Evolutionary conservation across 306 rosid genomes (phyloP).

Genomic region (Ochetophila trinervis): DNA sequence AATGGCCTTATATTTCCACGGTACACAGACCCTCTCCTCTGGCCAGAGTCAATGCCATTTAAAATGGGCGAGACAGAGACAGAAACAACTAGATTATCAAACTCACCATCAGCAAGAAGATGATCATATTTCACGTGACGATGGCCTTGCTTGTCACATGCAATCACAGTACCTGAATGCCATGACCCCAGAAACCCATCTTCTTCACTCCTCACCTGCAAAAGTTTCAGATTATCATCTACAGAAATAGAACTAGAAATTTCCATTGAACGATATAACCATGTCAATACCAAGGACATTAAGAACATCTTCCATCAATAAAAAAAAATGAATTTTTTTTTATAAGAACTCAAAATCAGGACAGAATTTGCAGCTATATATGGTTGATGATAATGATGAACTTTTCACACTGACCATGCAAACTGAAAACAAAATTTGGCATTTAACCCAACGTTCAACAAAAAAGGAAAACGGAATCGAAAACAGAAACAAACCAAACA

Average conservation of each 20-base stretch:
- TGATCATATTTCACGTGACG: slow-evolving; percentile 57
- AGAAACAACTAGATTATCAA: slow-evolving; percentile 31
- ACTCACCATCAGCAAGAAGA: slow-evolving; percentile 40
- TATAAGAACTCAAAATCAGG: not conserved
- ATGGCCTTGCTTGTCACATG: slow-evolving; percentile 30
- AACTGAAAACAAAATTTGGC: not conserved
- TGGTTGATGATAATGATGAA: not conserved
- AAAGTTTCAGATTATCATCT: not conserved
- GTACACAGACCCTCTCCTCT: not conserved
- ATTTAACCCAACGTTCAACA: not conserved
- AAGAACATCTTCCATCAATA: not conserved
- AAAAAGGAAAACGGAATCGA: not conserved
- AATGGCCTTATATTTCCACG: slow-evolving; percentile 63
- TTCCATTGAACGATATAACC: not conserved
- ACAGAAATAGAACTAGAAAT: not conserved
- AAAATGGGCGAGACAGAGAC: slow-evolving; percentile 44
- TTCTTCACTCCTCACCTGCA: slow-evolving; percentile 77
- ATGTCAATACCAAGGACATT: not conserved
- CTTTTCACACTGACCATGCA: not conserved
- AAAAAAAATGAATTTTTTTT: too few species aligned
- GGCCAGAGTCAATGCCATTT: slow-evolving; percentile 35
- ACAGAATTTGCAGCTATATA: not conserved
- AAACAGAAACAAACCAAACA: not conserved
- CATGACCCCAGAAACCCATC: slow-evolving; percentile 82
- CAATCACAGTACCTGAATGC: slow-evolving; percentile 59